Evolutionary conservation across 1,284 basidiomycete genomes (phyloP).

Genomic region (Ustilago crameri): DNA sequence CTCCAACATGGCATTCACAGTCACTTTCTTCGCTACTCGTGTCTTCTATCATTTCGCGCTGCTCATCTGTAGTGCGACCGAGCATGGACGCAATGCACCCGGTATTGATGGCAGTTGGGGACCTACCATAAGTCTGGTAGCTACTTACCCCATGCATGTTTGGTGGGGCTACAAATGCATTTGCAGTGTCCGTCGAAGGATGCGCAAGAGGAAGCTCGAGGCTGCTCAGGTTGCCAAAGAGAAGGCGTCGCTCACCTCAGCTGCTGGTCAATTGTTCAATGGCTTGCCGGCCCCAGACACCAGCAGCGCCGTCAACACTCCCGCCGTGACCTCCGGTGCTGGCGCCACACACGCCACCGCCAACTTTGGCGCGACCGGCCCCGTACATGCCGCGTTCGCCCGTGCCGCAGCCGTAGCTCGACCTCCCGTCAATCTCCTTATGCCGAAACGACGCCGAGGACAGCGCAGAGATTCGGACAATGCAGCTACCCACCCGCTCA

Average conservation of each 20-base stretch:
- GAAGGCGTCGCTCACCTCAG: conserved; percentile 44
- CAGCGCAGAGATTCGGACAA: conserved; percentile 10
- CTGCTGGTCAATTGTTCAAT: conserved; percentile 57
- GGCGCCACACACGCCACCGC: conserved; percentile 37
- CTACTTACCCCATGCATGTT: conserved; percentile 66
- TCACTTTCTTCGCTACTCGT: conserved; percentile 63
- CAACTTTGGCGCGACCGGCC: conserved; percentile 49
- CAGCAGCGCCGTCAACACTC: conserved; percentile 62
- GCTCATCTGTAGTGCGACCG: conserved; percentile 44
- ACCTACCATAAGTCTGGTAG: conserved; percentile 47
- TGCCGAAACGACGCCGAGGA: conserved; percentile 30
- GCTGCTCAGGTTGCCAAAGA: conserved; percentile 46
- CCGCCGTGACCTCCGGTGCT: conserved; percentile 56
- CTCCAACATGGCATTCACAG: conserved; percentile 65
- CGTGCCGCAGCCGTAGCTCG: conserved; percentile 49
- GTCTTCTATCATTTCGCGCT: conserved; percentile 63
- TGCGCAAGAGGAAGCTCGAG: conserved; percentile 59
- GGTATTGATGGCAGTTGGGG: conserved; percentile 52
- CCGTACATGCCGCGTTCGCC: conserved; percentile 53
- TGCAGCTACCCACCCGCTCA: conserved; percentile 12
- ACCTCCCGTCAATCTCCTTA: conserved; percentile 49
- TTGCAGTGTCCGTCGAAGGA: conserved; percentile 58
- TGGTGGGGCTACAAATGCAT: conserved; percentile 67
- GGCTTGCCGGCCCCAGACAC: conserved; percentile 56
- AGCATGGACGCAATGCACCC: conserved; percentile 52